Base-by-base conservation (phyloP, 306 rosid species). In the Acacia melanoxylon region DNA sequence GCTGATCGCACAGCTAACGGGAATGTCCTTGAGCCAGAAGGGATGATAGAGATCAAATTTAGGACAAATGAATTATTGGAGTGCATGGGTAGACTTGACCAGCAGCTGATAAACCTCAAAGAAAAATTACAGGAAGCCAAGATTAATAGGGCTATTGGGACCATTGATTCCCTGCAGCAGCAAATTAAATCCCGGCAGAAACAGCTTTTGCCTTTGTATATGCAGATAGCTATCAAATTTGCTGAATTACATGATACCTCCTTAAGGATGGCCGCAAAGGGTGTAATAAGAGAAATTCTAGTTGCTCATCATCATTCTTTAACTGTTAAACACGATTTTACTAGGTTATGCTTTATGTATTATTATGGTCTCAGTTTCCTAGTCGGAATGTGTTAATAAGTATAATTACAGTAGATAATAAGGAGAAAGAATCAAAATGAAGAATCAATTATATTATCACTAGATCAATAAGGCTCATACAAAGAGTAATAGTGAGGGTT, bases 21-120 rank as follows among this genome's bases (percentile, higher is more conserved):
- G 67, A 96, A 93, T 62, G 99, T 96, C 67, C 98, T 96, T 56
- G 99, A 96, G 89, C 99, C 99, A 5, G 99, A 96, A 89, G 99
- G 99, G 77, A 92, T 90, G 98, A 96, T 96, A 14, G 99, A 96
- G 94, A 96, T 96, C 84, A 96, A 93, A 82, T 96, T 96, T 75
- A 92, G 99, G 86, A 81, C 95, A 74, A 93, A 85, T 86, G 99
- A 96, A 85, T 86, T 96, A 85, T 79, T 96, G 80, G 97, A 96
- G 75, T 89, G 94, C 89, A 96, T 96, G 99, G 91, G 97, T 24
- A 92, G 99, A 79, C 98, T 96, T 68, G 99, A 96, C 86, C 93
- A 86, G 54, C 89, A 90, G 74, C 88, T 96, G 85, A 89, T 89
- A 78, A 84, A 84, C 80, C 86, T 96, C 77, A 92, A 93, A 93